Evolutionary conservation across 2,329 filamentous ascomycete species (phyloP).

Genomic region (Ampelomyces quisqualis): DNA sequence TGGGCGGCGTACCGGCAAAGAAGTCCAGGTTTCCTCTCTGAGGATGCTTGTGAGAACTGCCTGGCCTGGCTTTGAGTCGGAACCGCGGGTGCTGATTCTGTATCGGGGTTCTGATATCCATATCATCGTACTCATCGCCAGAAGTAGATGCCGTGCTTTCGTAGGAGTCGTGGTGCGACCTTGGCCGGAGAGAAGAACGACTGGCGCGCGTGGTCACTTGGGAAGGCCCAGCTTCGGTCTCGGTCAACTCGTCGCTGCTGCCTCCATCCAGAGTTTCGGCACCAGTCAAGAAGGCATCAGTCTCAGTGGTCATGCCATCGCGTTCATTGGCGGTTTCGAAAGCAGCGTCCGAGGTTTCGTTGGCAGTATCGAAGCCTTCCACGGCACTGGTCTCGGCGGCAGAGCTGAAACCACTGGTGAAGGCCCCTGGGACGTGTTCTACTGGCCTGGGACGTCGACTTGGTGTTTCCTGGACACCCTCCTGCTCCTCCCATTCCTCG

Average conservation of each 20-base stretch:
- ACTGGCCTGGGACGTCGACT: constrained; percentile 45
- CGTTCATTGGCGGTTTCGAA: constrained; percentile 79
- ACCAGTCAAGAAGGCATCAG: constrained; percentile 94
- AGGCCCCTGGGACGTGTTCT: constrained; percentile 34
- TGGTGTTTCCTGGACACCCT: constrained; percentile 57
- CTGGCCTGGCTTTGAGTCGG: constrained; percentile 69
- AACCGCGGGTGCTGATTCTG: constrained; percentile 66
- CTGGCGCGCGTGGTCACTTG: constrained; percentile 36
- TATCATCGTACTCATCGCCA: constrained; percentile 69
- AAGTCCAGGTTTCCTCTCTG: constrained; percentile 60
- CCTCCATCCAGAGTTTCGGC: constrained; percentile 69
- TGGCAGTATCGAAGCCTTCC: constrained; percentile 78
- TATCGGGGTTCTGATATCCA: constrained; percentile 63
- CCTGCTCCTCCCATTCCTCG: constrained; percentile 87
- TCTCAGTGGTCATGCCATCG: constrained; percentile 69
- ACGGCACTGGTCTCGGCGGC: constrained; percentile 48
- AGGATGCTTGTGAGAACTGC: constrained; percentile 55
- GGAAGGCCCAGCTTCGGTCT: constrained; percentile 67
- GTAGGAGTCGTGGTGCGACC: constrained; percentile 66
- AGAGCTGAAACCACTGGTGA: constrained; percentile 37
- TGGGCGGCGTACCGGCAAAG: constrained; percentile 61
- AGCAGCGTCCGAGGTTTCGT: constrained; percentile 64
- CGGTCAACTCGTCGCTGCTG: constrained; percentile 77
- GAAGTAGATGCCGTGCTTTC: constrained; percentile 89
- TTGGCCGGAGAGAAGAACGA: constrained; percentile 48